phyloP scores from a whole-genome alignment of 2,329 filamentous ascomycete genomes.

The Penicillium sp. region DNA sequence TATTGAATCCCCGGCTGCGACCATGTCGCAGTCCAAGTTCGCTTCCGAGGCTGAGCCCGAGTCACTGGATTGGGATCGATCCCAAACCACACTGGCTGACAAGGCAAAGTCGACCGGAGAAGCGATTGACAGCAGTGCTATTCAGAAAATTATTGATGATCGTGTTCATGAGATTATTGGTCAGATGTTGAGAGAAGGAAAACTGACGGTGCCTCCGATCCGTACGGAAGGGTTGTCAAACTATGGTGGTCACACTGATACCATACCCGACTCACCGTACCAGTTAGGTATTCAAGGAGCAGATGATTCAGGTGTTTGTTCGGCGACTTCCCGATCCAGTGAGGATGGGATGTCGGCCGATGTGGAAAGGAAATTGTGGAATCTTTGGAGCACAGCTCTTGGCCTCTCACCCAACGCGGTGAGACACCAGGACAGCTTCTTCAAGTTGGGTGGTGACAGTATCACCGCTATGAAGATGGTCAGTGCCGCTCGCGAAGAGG shows the following conservation, averaged over 20 bases:
- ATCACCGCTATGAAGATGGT: slow-evolving; percentile 46
- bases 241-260: slow-evolving; percentile 16
- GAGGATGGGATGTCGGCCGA: slow-evolving; percentile 29
- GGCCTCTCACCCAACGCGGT: slow-evolving; percentile 36
- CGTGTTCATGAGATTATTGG: slow-evolving; percentile 37
- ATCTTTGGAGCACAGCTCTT: slow-evolving; percentile 41
- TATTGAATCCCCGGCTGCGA: slow-evolving; percentile 29
- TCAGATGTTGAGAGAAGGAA: slow-evolving; percentile 34
- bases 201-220: slow-evolving; percentile 24
- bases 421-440: slow-evolving; percentile 44
- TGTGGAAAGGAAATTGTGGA: slow-evolving; percentile 38
- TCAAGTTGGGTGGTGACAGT: slow-evolving; percentile 44
- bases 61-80: slow-evolving; percentile 14
- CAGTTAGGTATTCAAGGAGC: slow-evolving; percentile 16
- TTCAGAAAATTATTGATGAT: slow-evolving; percentile 36
- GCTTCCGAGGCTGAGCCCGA: slow-evolving; percentile 1
- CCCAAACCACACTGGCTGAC: slow-evolving; percentile 19
- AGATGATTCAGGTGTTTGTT: slow-evolving; percentile 27
- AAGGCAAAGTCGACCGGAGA: slow-evolving; percentile 12
- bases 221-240: slow-evolving; percentile 16
- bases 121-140: slow-evolving; percentile 24
- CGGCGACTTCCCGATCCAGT: slow-evolving; percentile 34
- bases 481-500: slow-evolving; percentile 41
- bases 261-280: slow-evolving; percentile 22
- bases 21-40: slow-evolving; percentile 26